phyloP scores from a whole-genome alignment of 2,329 filamentous ascomycete genomes.

The Nakataea oryzae region DNA sequence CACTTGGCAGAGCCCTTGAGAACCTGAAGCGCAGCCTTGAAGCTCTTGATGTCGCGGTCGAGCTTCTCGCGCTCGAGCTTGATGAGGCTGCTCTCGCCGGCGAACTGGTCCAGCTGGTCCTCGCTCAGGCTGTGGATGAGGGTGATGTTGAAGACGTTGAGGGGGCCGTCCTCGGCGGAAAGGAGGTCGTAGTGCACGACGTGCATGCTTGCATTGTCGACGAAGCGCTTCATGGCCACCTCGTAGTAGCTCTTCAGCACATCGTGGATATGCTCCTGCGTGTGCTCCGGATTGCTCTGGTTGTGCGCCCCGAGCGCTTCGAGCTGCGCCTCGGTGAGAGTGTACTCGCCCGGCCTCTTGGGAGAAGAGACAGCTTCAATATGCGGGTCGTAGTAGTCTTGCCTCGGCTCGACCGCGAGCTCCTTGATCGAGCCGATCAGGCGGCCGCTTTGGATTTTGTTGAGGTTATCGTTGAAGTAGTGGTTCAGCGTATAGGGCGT shows the following conservation, averaged over 20 bases:
- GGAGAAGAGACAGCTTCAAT: too few relatives aligned
- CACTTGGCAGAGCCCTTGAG: too few relatives aligned
- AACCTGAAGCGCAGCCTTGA: neutral
- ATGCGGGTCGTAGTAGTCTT: too few relatives aligned
- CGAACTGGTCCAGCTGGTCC: constrained; percentile 1
- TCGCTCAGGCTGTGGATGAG: neutral
- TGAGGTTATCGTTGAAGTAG: constrained; percentile 33
- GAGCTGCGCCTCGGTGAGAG: constrained; percentile 5
- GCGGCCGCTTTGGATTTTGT: constrained; percentile 14
- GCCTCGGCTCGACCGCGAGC: neutral
- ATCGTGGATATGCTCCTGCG: constrained; percentile 42
- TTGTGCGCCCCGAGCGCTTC: neutral
- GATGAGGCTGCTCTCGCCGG: neutral
- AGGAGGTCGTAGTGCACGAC: constrained; percentile 7
- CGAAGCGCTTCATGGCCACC: constrained; percentile 47
- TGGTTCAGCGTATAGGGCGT: constrained; percentile 39
- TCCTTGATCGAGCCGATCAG: constrained; percentile 10
- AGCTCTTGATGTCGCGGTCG: neutral
- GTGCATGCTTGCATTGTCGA: constrained; percentile 43
- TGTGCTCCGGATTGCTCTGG: constrained; percentile 8
- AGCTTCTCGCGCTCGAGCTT: neutral
- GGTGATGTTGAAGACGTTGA: neutral
- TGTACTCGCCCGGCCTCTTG: neutral
- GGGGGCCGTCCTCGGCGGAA: constrained; percentile 7
- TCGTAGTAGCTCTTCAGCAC: constrained; percentile 51